Evolutionary conservation across 1,284 basidiomycete genomes (phyloP).

Genomic region (Ganoderma lucidum): DNA sequence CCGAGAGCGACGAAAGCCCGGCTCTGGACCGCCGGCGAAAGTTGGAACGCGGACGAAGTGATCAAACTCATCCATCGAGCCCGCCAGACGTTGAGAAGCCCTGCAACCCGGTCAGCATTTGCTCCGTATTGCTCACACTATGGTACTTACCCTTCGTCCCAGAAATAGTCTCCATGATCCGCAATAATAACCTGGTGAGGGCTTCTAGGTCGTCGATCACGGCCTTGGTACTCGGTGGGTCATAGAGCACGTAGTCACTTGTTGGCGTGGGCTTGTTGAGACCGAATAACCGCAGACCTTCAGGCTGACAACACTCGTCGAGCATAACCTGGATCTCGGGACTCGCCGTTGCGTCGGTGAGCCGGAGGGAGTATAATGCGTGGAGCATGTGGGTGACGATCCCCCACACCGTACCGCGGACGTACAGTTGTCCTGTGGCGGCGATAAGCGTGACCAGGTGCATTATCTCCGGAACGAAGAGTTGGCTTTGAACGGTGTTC

Average conservation of each 20-base stretch:
- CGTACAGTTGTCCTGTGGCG: conserved; percentile 74
- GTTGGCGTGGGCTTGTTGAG: conserved; percentile 64
- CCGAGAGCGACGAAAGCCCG: conserved; percentile 90
- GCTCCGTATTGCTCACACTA: not conserved
- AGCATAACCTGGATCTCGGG: conserved; percentile 69
- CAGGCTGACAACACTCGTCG: conserved; percentile 63
- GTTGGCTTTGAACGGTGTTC: conserved; percentile 70
- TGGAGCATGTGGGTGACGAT: conserved; percentile 85
- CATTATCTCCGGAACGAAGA: conserved; percentile 85
- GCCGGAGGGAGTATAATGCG: conserved; percentile 66
- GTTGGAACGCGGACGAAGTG: conserved; percentile 93
- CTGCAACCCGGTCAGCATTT: conserved; percentile 48
- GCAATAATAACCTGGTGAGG: conserved; percentile 70
- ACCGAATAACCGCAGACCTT: conserved; percentile 79
- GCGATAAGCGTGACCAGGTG: conserved; percentile 82
- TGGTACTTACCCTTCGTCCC: conserved; percentile 69
- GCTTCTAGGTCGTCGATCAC: conserved; percentile 73
- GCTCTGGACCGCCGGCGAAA: conserved; percentile 89
- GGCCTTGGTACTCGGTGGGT: conserved; percentile 65
- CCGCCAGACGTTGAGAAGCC: conserved; percentile 90
- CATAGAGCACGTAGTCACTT: conserved; percentile 68
- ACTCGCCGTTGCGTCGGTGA: conserved; percentile 61
- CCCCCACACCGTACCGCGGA: conserved; percentile 85
- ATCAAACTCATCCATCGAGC: conserved; percentile 94
- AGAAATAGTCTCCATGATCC: conserved; percentile 71